Evolutionary conservation across 805 yeast species (phyloP), one percentile per base, ranked within the genome.

Genomic region (Myxozyma mucilagina): DNA sequence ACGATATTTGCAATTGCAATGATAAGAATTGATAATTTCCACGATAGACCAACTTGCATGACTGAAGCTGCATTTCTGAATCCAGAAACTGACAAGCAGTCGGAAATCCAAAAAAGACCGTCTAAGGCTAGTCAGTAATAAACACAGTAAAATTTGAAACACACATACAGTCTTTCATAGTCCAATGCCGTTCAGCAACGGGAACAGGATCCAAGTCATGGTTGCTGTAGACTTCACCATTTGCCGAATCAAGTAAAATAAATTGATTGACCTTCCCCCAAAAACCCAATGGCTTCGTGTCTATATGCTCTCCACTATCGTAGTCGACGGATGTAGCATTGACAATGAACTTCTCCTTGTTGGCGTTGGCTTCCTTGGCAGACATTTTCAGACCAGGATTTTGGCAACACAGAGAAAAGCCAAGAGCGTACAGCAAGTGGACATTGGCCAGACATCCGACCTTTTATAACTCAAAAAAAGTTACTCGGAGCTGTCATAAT

Each of bases 41-140:
- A 79, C 36, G 75, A 74, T 5, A 79, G 67, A 0, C 84, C 85
- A 24, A 78, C 68, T 0, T 78, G 67, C 59, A 81, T 64, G 41
- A 81, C 64, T 0, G 83, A 71, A 8, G 79, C 71, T 14, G 80
- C 82, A 1, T 76, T 70, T 43, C 77, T 73, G 79, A 79, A 76
- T 39, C 81, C 75, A 3, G 79, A 70, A 62, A 79, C 75, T 2
- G 77, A 73, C 18, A 76, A 60, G 20, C 63, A 60, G 36, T 67
- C 69, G 4, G 67, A 60, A 18, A 59, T 55, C 71, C 71, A 68
- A 29, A 65, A 68, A 36, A 63, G 61, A 20, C 78, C 69, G 64
- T 75, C 59, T 56, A 47, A 13, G 8, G 18, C 18, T 39, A 9
- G 29, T 38, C 10, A 38, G 38, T 11, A 39, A 11, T 43, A 36